Conservation (phyloP, 108 stramenopile species). For the Cyclostephanos tholiformis region DNA sequence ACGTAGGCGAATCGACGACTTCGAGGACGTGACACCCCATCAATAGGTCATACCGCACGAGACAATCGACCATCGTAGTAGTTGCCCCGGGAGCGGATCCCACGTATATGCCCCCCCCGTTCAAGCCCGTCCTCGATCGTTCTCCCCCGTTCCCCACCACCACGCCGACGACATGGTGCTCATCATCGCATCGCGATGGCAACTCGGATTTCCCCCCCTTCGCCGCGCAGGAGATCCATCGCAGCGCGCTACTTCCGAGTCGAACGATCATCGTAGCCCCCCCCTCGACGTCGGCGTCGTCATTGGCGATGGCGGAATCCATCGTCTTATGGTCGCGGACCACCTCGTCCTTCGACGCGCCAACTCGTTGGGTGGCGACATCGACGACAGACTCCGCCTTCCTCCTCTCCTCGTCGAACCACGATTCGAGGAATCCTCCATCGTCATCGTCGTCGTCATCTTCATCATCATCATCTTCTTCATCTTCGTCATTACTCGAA, state of each 20-base stretch:
- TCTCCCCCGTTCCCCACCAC: background rate
- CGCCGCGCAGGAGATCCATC: background rate
- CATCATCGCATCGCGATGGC: too few relatives aligned
- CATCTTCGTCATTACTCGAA: background rate
- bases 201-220: too few relatives aligned
- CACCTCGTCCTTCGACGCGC: background rate
- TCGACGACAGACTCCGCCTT: background rate
- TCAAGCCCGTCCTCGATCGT: background rate
- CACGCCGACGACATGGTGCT: background rate
- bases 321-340: background rate
- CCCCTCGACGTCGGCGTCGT: background rate
- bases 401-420: slow-evolving; percentile 17
- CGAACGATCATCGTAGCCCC: background rate
- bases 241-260: background rate
- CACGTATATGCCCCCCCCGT: background rate
- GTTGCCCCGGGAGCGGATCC: background rate
- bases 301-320: background rate
- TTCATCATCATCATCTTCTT: slow-evolving; percentile 9
- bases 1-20: slow-evolving; percentile 23
- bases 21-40: slow-evolving; percentile 37
- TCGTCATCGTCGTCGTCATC: slow-evolving; percentile 22
- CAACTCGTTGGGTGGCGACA: background rate
- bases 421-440: slow-evolving; percentile 34
- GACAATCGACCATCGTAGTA: slow-evolving; percentile 36
- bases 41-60: slow-evolving; percentile 31